phyloP scores from a whole-genome alignment of 176 grass and related monocot genomes.

The Carex littledalei region DNA sequence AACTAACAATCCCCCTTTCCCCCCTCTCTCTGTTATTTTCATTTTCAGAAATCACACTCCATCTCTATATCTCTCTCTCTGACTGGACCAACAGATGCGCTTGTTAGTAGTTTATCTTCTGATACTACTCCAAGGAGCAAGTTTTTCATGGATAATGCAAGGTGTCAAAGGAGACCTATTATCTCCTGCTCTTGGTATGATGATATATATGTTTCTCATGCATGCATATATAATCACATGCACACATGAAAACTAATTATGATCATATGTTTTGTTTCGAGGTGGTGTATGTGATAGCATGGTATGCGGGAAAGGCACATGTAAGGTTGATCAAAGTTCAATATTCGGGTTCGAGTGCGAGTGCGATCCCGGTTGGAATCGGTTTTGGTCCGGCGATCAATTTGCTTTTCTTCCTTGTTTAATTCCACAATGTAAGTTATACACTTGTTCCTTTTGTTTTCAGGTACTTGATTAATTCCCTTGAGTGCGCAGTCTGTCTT shows the following conservation, averaged over 20 bases:
- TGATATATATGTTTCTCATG: not conserved
- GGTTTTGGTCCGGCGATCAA: conserved; percentile 5
- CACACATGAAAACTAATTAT: not conserved
- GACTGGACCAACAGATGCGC: conserved; percentile 9
- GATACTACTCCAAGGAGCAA: not conserved
- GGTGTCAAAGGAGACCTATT: not conserved
- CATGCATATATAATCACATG: no score
- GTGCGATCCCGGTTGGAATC: conserved; percentile 30
- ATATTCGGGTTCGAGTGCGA: conserved; percentile 34
- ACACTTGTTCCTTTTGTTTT: not conserved
- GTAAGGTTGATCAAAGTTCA: conserved; percentile 5
- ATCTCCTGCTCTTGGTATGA: not conserved
- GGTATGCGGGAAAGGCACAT: conserved; percentile 26
- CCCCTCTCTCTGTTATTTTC: not conserved
- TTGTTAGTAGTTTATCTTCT: conserved; percentile 11
- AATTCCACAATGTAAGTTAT: conserved; percentile 33
- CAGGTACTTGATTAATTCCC: not conserved
- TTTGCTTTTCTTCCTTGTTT: conserved; percentile 33
- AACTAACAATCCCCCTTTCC: not conserved
- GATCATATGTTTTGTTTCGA: not conserved
- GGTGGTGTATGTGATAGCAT: conserved; percentile 18
- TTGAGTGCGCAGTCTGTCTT: not conserved
- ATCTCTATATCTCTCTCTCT: not conserved
- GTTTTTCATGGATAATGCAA: not conserved
- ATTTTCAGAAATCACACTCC: not conserved